Conservation (phyloP, 2,329 filamentous ascomycete species). For the Alternaria sp. region DNA sequence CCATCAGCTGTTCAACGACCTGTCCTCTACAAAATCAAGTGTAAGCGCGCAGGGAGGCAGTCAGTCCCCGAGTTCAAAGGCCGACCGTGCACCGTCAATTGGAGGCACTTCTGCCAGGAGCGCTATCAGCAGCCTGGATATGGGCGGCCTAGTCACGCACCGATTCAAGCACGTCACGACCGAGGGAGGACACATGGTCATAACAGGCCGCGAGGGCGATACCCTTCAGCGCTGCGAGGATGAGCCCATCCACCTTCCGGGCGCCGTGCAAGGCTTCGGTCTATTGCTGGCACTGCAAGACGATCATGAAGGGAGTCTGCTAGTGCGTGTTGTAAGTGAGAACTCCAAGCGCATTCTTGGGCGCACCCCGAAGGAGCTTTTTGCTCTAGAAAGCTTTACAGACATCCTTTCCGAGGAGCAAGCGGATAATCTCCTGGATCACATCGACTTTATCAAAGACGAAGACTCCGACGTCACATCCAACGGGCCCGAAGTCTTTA, state of each 20-base stretch:
- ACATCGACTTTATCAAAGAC: slow-evolving; percentile 86
- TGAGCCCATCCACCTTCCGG: slow-evolving; percentile 88
- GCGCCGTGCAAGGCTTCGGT: slow-evolving; percentile 82
- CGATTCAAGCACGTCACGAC: slow-evolving; percentile 82
- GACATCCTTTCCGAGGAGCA: slow-evolving; percentile 86
- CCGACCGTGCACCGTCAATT: slow-evolving; percentile 36
- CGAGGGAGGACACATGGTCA: slow-evolving; percentile 79
- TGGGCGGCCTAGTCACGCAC: slow-evolving; percentile 67
- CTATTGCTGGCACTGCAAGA: slow-evolving; percentile 77
- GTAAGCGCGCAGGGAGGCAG: slow-evolving; percentile 36
- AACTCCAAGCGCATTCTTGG: slow-evolving; percentile 80
- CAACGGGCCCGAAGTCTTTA: slow-evolving; percentile 88
- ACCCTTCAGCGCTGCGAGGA: slow-evolving; percentile 84
- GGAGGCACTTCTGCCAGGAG: slow-evolving; percentile 47
- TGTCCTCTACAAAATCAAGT: slow-evolving; percentile 38
- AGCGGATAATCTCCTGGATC: slow-evolving; percentile 81
- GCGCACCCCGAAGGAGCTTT: slow-evolving; percentile 78
- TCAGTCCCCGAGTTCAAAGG: slow-evolving; percentile 32
- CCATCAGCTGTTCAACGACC: slow-evolving; percentile 50
- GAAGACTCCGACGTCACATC: slow-evolving; percentile 77
- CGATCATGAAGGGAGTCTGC: slow-evolving; percentile 69
- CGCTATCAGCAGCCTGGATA: slow-evolving; percentile 51
- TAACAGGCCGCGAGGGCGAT: slow-evolving; percentile 78
- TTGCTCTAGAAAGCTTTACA: slow-evolving; percentile 77
- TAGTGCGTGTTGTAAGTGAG: slow-evolving; percentile 79